Evolutionary conservation across 371 early-diverging fungal species (phyloP).

Genomic region (Fennellomyces sp.): DNA sequence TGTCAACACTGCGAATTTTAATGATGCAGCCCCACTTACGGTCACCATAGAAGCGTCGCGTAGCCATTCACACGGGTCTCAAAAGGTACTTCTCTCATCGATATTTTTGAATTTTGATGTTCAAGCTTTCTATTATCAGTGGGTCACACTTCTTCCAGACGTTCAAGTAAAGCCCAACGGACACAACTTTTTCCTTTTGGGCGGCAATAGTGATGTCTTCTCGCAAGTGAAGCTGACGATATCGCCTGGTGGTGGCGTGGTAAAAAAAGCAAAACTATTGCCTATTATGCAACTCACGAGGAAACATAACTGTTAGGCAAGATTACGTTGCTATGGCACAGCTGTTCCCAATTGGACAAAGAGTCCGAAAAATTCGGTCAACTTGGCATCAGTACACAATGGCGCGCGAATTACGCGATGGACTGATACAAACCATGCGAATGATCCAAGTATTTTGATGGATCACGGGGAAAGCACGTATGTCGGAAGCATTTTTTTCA

Average conservation of each 20-base stretch:
- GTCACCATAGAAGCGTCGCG: constrained; percentile 56
- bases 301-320: constrained; percentile 57
- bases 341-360: constrained; percentile 59
- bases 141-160: constrained; percentile 70
- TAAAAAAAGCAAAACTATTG: constrained; percentile 17
- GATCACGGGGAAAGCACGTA: constrained; percentile 53
- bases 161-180: constrained; percentile 55
- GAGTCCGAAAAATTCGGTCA: constrained; percentile 46
- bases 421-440: constrained; percentile 71
- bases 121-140: constrained; percentile 47
- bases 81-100: neutral
- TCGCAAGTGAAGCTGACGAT: constrained; percentile 72
- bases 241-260: constrained; percentile 86
- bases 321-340: constrained; percentile 78
- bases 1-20: constrained; percentile 81
- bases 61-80: neutral
- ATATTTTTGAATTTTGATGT: no score
- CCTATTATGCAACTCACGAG: no score
- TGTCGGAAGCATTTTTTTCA: no score
- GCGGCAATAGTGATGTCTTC: constrained; percentile 38
- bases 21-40: constrained; percentile 71
- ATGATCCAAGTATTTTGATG: constrained; percentile 67
- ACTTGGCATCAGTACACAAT: constrained; percentile 72
- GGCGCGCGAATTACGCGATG: constrained; percentile 74
- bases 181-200: constrained; percentile 65